Conservation (phyloP, 2,329 filamentous ascomycete species). For the Tolypocladium ovalisporum region DNA sequence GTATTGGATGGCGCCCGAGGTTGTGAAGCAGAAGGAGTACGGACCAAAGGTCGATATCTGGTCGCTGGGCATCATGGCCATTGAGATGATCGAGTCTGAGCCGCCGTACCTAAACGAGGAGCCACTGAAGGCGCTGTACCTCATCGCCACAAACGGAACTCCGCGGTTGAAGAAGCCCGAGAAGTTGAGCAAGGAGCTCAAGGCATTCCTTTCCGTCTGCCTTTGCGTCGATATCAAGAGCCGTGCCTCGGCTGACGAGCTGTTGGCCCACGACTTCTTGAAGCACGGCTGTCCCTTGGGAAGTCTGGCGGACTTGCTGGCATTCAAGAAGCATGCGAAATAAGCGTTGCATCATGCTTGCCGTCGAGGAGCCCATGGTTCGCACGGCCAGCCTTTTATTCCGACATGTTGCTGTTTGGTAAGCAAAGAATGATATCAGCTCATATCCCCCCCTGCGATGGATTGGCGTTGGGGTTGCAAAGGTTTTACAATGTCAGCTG, state of each 20-base stretch:
- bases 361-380: background rate
- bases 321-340: constrained; percentile 69
- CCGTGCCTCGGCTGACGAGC: constrained; percentile 80
- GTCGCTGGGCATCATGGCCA: constrained; percentile 98
- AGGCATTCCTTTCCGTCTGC: constrained; percentile 92
- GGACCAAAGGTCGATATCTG: constrained; percentile 97
- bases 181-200: constrained; percentile 94
- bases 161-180: constrained; percentile 96
- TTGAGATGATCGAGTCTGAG: constrained; percentile 99
- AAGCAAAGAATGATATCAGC: background rate
- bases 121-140: constrained; percentile 89
- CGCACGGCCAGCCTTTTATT: background rate
- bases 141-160: constrained; percentile 96
- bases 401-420: background rate
- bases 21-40: constrained; percentile 99
- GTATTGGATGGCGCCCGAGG: constrained; percentile 99
- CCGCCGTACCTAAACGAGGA: constrained; percentile 97
- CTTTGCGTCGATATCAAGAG: constrained; percentile 94
- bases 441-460: background rate
- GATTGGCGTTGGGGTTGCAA: constrained; percentile 5
- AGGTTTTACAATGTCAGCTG: background rate
- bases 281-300: constrained; percentile 78
- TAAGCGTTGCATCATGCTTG: constrained; percentile 20
- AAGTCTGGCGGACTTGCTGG: constrained; percentile 76
- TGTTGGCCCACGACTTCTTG: constrained; percentile 87